Conservation (phyloP, 163 green algal species). For the Chloromonas sp. region DNA sequence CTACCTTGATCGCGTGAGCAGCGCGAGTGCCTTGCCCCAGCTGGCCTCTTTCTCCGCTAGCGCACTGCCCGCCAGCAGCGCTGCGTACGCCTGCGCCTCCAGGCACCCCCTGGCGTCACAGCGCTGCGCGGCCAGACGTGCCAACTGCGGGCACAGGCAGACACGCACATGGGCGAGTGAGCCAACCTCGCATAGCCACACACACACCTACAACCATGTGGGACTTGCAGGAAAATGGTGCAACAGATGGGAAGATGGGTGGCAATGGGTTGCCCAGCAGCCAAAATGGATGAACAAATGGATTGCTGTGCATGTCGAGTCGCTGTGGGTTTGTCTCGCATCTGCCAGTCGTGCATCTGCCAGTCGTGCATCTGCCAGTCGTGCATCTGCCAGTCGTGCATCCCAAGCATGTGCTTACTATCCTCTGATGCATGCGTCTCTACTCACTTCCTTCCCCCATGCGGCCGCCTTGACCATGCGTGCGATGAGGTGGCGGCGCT, state of each 20-base stretch:
- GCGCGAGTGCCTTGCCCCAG: conserved; percentile 58
- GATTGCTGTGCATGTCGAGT: too few relatives aligned
- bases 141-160: background rate
- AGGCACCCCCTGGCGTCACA: conserved; percentile 49
- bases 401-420: too few relatives aligned
- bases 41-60: conserved; percentile 66
- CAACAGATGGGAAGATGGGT: too few relatives aligned
- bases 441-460: conserved; percentile 21
- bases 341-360: too few relatives aligned
- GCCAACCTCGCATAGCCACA: background rate
- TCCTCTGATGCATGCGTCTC: background rate
- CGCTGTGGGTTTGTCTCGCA: too few relatives aligned
- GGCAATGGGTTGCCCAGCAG: too few relatives aligned
- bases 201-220: too few relatives aligned
- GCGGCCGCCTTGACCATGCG: conserved; percentile 43
- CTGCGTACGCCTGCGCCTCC: conserved; percentile 71
- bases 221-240: too few relatives aligned
- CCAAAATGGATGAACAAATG: too few relatives aligned
- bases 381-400: too few relatives aligned
- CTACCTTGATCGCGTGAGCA: conserved; percentile 56
- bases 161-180: background rate
- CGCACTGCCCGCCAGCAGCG: conserved; percentile 55
- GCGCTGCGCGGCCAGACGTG: conserved; percentile 16
- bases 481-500: conserved; percentile 49
- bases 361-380: too few relatives aligned